phyloP scores from a whole-genome alignment of 306 rosid genomes.

The Gastrolobium bilobum region DNA sequence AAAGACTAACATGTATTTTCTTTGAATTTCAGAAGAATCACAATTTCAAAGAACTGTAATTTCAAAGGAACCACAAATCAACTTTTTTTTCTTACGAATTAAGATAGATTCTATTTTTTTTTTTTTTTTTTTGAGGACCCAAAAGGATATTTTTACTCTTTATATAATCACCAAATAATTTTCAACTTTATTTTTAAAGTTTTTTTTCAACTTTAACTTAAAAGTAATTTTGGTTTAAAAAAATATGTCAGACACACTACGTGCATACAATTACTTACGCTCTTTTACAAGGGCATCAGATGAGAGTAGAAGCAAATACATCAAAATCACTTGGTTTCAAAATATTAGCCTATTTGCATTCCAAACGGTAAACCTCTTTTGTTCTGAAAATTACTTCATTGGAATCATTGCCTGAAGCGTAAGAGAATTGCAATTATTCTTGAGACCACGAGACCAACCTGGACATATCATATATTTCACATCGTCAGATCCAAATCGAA shows the following conservation, averaged over 20 bases:
- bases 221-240: too few relatives aligned
- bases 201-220: too few relatives aligned
- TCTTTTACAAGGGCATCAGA: neutral
- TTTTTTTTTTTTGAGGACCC: too few relatives aligned
- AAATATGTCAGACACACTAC: neutral
- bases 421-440: slow-evolving; percentile 29
- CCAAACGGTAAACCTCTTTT: neutral
- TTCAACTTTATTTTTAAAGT: too few relatives aligned
- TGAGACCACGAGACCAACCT: slow-evolving; percentile 17
- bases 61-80: too few relatives aligned
- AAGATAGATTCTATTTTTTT: too few relatives aligned
- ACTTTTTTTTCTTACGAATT: too few relatives aligned
- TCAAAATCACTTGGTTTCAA: neutral
- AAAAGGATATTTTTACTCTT: too few relatives aligned
- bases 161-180: too few relatives aligned
- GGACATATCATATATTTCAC: slow-evolving; percentile 15
- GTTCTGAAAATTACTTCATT: neutral
- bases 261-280: slow-evolving; percentile 4
- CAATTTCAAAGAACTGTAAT: too few relatives aligned
- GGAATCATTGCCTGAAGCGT: slow-evolving; percentile 27
- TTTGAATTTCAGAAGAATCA: too few relatives aligned
- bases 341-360: neutral
- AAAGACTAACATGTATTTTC: too few relatives aligned
- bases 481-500: slow-evolving; percentile 25
- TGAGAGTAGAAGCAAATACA: neutral